These are phyloP conservation scores for Datisca glomerata DNA, from an alignment of 306 rosid species.

Conservation along the genomic window DNA sequence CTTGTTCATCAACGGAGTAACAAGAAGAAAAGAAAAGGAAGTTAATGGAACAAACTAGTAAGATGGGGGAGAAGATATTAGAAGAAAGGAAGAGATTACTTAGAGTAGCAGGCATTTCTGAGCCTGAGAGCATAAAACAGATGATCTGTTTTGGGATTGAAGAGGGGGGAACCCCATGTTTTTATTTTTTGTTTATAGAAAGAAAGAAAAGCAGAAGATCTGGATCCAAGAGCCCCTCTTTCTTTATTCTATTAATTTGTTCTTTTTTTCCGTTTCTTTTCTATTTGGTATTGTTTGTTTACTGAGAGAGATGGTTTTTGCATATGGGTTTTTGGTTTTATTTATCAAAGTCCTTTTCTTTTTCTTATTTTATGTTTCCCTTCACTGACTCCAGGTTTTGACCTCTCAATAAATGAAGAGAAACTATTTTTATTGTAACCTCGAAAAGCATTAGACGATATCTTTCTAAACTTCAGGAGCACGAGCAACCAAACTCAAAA, in stretches of 20 bases:
- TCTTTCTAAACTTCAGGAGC: no score
- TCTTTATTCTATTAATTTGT: constrained; percentile 28
- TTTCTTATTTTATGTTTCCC: constrained; percentile 4
- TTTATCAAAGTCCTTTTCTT: constrained; percentile 7
- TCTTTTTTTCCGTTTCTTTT: no score
- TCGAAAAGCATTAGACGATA: no score
- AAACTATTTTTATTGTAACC: no score
- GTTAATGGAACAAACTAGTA: constrained; percentile 31
- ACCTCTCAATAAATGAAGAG: background rate
- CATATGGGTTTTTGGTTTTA: constrained; percentile 18
- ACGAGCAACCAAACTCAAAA: no score
- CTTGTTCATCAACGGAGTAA: constrained; percentile 70
- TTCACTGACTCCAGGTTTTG: background rate
- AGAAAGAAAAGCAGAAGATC: constrained; percentile 36
- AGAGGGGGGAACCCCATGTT: constrained; percentile 86
- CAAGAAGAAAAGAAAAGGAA: constrained; percentile 35
- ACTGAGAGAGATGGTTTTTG: constrained; percentile 26
- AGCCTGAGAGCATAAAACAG: constrained; percentile 40
- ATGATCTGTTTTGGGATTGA: constrained; percentile 77
- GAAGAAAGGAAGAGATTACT: constrained; percentile 40
- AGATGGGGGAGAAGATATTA: constrained; percentile 23
- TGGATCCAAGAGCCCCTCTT: constrained; percentile 31
- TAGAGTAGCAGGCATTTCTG: constrained; percentile 71
- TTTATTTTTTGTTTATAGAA: constrained; percentile 93
- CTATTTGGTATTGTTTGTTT: constrained; percentile 24